Conservation (phyloP, 495 filamentous ascomycete species). For the Beverwykella pulmonaria region DNA sequence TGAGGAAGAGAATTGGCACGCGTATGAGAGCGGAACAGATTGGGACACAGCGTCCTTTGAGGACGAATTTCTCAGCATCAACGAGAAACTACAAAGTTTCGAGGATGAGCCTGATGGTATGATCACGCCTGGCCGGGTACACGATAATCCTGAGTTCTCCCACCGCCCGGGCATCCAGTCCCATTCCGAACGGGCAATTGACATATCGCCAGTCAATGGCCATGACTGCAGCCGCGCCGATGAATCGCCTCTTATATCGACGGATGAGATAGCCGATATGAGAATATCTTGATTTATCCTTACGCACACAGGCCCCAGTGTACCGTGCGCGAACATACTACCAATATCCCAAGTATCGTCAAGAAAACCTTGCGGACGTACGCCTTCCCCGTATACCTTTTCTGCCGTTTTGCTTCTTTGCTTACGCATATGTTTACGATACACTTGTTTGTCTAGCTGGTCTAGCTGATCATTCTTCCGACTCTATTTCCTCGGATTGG, state of each 20-base stretch:
- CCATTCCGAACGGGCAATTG: neutral
- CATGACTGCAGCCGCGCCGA: neutral
- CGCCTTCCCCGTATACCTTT: too few relatives aligned
- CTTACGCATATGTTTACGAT: neutral
- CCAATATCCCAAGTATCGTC: too few relatives aligned
- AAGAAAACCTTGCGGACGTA: too few relatives aligned
- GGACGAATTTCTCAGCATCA: neutral
- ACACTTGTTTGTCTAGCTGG: conserved; percentile 1
- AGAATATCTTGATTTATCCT: neutral
- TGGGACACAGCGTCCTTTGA: conserved; percentile 22
- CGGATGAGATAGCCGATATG: neutral
- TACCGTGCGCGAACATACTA: too few relatives aligned
- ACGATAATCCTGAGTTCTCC: neutral
- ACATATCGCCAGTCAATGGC: neutral
- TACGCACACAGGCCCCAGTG: too few relatives aligned
- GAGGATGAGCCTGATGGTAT: conserved; percentile 17
- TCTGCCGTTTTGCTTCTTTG: too few relatives aligned
- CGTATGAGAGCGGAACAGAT: conserved; percentile 12
- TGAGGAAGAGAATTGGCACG: conserved; percentile 10
- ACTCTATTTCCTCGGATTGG: neutral
- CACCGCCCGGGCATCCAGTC: neutral
- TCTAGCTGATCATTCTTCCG: neutral
- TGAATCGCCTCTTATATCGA: neutral
- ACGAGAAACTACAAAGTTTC: neutral
- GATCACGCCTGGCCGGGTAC: conserved; percentile 19